Percentiles rank a stretch among this genome's conserved stretches.
Evolutionary conservation across 2,329 filamentous ascomycete genomes (phyloP).

Genomic region (Didymellaceae sp.): DNA sequence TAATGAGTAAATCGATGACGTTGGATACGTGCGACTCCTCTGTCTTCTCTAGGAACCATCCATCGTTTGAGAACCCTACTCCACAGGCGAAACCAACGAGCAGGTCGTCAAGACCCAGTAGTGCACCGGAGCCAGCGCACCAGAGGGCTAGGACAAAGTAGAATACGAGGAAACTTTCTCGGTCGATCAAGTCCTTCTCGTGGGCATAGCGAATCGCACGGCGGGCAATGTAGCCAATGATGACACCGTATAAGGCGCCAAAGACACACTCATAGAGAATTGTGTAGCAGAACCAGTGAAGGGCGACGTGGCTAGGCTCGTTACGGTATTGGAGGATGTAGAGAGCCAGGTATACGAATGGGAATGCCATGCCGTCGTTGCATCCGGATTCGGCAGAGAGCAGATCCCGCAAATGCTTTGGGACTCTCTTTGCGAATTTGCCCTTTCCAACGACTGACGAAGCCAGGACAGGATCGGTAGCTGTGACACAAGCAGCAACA

Average conservation of each 20-base stretch:
- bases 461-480: constrained; percentile 94
- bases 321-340: constrained; percentile 86
- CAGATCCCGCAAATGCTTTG: constrained; percentile 94
- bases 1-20: constrained; percentile 96
- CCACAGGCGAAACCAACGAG: constrained; percentile 93
- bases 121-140: constrained; percentile 89
- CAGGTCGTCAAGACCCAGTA: constrained; percentile 90
- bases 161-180: constrained; percentile 97
- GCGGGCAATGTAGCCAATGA: constrained; percentile 86
- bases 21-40: constrained; percentile 99
- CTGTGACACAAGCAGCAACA: constrained; percentile 91
- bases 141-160: constrained; percentile 97
- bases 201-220: constrained; percentile 91
- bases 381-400: constrained; percentile 96
- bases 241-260: constrained; percentile 85
- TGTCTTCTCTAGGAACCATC: constrained; percentile 98
- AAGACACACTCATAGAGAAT: constrained; percentile 96
- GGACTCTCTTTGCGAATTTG: constrained; percentile 96
- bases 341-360: constrained; percentile 90
- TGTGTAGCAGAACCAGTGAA: constrained; percentile 88
- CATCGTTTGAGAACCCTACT: constrained; percentile 99
- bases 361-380: constrained; percentile 99
- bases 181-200: constrained; percentile 82
- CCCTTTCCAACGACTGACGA: constrained; percentile 98
- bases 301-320: constrained; percentile 71